Evolutionary conservation across 2,329 filamentous ascomycete genomes (phyloP).

Genomic region (Aspergillus chevalieri): DNA sequence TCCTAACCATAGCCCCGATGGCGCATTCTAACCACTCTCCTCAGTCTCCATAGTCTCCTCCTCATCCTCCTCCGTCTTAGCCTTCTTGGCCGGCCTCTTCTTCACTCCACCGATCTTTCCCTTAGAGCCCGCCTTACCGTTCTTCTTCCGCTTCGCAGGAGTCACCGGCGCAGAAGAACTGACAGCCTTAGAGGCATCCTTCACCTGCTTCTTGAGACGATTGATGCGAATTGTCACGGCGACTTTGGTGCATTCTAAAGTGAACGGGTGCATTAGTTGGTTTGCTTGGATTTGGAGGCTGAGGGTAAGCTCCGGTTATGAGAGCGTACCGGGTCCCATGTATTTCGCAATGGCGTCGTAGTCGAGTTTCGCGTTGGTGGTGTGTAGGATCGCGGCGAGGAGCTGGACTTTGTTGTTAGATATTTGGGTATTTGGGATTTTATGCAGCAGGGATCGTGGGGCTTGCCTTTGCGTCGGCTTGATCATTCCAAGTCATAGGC

Average conservation of each 20-base stretch:
- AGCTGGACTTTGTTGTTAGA: slow-evolving; percentile 11
- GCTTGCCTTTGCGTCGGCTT: slow-evolving; percentile 25
- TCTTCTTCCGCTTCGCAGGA: slow-evolving; percentile 2
- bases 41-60: background rate
- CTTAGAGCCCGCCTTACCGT: background rate
- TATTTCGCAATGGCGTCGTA: slow-evolving; percentile 11
- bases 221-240: slow-evolving; percentile 18
- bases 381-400: slow-evolving; percentile 16
- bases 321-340: slow-evolving; percentile 18
- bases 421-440: background rate
- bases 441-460: background rate
- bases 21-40: too few relatives aligned
- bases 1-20: too few relatives aligned
- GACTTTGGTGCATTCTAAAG: slow-evolving; percentile 15
- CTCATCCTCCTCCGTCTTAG: background rate
- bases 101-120: background rate
- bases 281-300: background rate
- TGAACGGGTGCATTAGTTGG: background rate
- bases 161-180: background rate
- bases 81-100: background rate
- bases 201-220: slow-evolving; percentile 9
- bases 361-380: slow-evolving; percentile 12
- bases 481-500: slow-evolving; percentile 23
- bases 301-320: background rate
- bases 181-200: background rate